These are phyloP conservation scores for Cucurbita pepo DNA, from an alignment of 306 rosid genomes.

Conservation along the genomic window DNA sequence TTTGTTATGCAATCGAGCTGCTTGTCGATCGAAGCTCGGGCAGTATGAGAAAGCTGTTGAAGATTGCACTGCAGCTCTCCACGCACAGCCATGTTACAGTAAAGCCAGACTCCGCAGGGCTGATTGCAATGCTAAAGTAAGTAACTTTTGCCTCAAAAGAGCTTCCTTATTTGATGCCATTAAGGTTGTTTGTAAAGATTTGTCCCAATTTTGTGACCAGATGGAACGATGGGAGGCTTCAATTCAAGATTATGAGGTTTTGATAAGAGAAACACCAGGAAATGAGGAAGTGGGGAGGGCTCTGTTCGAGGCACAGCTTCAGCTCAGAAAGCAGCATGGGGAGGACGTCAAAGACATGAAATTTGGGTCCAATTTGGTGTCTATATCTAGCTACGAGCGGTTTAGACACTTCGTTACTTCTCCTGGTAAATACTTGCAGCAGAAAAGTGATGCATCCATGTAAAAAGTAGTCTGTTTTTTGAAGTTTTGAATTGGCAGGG, in stretches of 20 bases:
- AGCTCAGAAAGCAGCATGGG: slow-evolving; percentile 50
- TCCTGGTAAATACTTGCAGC: slow-evolving; percentile 32
- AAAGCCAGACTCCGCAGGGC: slow-evolving; percentile 88
- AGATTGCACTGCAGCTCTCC: slow-evolving; percentile 73
- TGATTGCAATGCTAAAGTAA: slow-evolving; percentile 74
- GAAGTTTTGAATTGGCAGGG: slow-evolving; percentile 23
- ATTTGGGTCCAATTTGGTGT: slow-evolving; percentile 68
- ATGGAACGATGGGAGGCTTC: slow-evolving; percentile 90
- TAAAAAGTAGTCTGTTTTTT: not conserved
- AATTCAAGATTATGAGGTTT: slow-evolving; percentile 68
- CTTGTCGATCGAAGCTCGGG: slow-evolving; percentile 77
- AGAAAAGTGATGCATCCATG: not conserved
- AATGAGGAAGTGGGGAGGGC: slow-evolving; percentile 84
- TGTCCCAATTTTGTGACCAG: slow-evolving; percentile 11
- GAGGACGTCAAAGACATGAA: slow-evolving; percentile 60
- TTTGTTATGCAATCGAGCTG: slow-evolving; percentile 81
- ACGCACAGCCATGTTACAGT: slow-evolving; percentile 58
- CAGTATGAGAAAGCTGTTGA: slow-evolving; percentile 89
- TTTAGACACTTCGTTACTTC: slow-evolving; percentile 74
- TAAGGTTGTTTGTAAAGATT: not conserved
- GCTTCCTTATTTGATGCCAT: not conserved
- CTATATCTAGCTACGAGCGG: slow-evolving; percentile 56
- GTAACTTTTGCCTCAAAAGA: not conserved
- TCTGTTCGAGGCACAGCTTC: slow-evolving; percentile 58
- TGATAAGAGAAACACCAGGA: slow-evolving; percentile 72